Percentiles rank a stretch among this genome's conserved stretches.
Evolutionary conservation across 2,329 filamentous ascomycete species (phyloP).

Genomic region (Sclerotinia subarctica): DNA sequence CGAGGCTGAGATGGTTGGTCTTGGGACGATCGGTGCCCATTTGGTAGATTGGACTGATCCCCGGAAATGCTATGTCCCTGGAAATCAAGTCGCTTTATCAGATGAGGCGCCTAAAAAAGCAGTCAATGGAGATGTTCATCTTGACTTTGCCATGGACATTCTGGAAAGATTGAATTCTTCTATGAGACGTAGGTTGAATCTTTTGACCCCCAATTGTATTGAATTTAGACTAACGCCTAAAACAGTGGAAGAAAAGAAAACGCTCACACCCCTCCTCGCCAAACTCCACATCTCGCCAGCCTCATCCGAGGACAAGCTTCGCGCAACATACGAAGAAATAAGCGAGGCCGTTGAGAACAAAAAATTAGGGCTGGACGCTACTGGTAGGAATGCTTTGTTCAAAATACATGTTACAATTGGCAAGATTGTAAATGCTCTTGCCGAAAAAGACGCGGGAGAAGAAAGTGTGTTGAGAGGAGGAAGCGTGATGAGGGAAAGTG

Average conservation of each 20-base stretch:
- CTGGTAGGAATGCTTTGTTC: constrained; percentile 61
- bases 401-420: constrained; percentile 66
- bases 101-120: constrained; percentile 58
- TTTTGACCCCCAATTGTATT: not conserved
- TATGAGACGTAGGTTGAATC: constrained; percentile 57
- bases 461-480: constrained; percentile 13
- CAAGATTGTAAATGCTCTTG: constrained; percentile 63
- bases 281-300: constrained; percentile 78
- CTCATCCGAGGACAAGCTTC: constrained; percentile 56
- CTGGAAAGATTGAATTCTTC: constrained; percentile 69
- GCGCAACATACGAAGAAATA: constrained; percentile 56
- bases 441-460: constrained; percentile 36
- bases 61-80: constrained; percentile 64
- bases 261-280: constrained; percentile 70
- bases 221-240: constrained; percentile 23
- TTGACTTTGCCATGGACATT: constrained; percentile 73
- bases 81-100: constrained; percentile 43
- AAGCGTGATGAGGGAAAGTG: constrained; percentile 14
- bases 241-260: constrained; percentile 80
- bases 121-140: constrained; percentile 74
- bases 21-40: constrained; percentile 75
- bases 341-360: constrained; percentile 59
- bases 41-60: constrained; percentile 95
- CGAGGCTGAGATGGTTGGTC: constrained; percentile 73
- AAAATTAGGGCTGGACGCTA: constrained; percentile 57